These are phyloP conservation scores for Phytomonas sp. DNA, from an alignment of 208 protist species.

Conservation along the genomic window DNA sequence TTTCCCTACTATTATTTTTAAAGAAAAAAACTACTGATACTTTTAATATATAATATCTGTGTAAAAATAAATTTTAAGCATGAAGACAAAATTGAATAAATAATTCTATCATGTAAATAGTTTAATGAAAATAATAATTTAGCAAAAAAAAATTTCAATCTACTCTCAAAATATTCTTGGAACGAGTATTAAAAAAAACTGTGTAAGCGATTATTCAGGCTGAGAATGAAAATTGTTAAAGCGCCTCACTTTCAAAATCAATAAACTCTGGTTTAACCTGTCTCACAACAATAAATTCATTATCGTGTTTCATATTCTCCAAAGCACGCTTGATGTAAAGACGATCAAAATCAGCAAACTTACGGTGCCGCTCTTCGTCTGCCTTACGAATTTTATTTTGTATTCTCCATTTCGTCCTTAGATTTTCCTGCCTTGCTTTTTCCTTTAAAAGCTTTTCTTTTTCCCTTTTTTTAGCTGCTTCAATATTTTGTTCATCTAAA, in stretches of 20 bases:
- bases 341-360: conserved; percentile 36
- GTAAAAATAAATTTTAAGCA: not conserved
- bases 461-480: not conserved
- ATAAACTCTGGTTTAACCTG: conserved; percentile 36
- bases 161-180: not conserved
- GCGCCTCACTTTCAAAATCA: conserved; percentile 63
- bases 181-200: not conserved
- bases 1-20: conserved; percentile 3
- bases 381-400: conserved; percentile 26
- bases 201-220: not conserved
- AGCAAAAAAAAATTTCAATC: conserved; percentile 5
- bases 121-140: conserved; percentile 1
- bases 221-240: conserved; percentile 11
- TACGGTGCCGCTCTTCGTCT: conserved; percentile 24
- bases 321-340: conserved; percentile 31
- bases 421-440: not conserved
- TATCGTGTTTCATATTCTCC: conserved; percentile 28
- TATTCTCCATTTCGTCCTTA: conserved; percentile 17
- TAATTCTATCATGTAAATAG: not conserved
- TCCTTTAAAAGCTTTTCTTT: not conserved
- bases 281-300: conserved; percentile 71
- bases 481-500: not conserved
- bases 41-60: not conserved
- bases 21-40: not conserved
- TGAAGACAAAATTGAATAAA: conserved; percentile 6